These are phyloP conservation scores for Carallia pectinifolia DNA, from an alignment of 345 rosid species.

Conservation along the genomic window DNA sequence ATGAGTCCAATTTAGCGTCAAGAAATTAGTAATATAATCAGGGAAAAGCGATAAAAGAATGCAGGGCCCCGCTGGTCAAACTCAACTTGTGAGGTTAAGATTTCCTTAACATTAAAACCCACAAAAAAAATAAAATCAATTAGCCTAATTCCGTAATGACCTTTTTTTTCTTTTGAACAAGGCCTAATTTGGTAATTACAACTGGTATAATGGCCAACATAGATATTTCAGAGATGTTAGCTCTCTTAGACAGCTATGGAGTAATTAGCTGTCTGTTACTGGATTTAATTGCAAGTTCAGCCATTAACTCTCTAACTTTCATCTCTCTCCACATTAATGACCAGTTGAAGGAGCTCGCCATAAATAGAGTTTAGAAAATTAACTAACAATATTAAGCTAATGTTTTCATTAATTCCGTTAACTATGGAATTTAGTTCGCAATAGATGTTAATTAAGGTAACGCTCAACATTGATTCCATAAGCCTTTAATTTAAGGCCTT, in stretches of 20 bases:
- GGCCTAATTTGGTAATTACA: no score
- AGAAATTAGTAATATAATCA: no score
- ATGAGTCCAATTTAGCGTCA: no score
- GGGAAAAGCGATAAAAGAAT: no score
- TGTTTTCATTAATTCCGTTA: slow-evolving; percentile 8
- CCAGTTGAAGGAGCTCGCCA: slow-evolving; percentile 1
- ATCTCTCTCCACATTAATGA: background rate
- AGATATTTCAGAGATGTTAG: background rate
- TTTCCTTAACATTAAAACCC: no score
- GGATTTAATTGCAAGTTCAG: slow-evolving; percentile 4
- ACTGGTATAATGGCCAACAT: background rate
- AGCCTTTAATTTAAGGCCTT: background rate
- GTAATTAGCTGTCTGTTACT: slow-evolving; percentile 3
- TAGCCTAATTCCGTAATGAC: no score
- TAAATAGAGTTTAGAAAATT: background rate
- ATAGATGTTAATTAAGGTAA: background rate
- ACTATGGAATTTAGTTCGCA: background rate
- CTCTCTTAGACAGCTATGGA: background rate
- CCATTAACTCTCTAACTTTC: background rate
- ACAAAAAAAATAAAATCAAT: no score
- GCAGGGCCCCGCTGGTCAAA: no score
- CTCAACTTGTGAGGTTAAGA: no score
- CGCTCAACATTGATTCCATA: slow-evolving; percentile 1
- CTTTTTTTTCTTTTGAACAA: no score
- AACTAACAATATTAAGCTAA: background rate